These are phyloP conservation scores for Sclerotinia sclerotiorum DNA, from an alignment of 2,329 filamentous ascomycete genomes.

Conservation along the genomic window DNA sequence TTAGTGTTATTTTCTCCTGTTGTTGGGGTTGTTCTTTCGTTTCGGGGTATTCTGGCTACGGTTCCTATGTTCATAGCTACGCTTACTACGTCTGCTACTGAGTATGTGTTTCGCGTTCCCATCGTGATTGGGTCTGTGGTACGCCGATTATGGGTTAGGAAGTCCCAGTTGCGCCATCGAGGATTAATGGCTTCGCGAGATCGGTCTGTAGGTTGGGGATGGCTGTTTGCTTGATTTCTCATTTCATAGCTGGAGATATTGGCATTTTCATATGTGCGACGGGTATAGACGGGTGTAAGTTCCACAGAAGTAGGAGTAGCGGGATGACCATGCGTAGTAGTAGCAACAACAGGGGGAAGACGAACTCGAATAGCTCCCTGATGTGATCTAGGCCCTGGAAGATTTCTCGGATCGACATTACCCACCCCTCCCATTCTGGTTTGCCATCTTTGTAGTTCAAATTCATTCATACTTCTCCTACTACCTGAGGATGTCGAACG, in stretches of 20 bases:
- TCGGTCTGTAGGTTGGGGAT: not conserved
- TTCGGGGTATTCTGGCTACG: not conserved
- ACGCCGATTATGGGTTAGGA: not conserved
- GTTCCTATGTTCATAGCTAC: not conserved
- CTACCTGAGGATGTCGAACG: not conserved
- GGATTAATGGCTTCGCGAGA: not conserved
- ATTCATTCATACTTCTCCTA: not conserved
- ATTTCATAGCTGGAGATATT: not conserved
- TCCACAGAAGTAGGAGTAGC: not conserved
- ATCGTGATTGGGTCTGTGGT: accelerated
- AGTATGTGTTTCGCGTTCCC: not conserved
- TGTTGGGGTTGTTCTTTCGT: not conserved
- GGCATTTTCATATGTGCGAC: not conserved
- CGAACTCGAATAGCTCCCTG: accelerated
- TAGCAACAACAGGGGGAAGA: too few species aligned
- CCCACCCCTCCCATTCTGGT: not conserved
- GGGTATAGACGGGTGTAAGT: not conserved
- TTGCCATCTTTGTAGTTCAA: not conserved
- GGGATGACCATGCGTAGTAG: constrained; percentile 2
- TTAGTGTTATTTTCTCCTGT: not conserved
- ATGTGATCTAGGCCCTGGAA: accelerated
- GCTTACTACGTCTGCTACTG: not conserved
- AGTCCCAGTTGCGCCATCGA: not conserved
- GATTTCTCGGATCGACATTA: too few species aligned
- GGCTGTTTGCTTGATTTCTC: not conserved